These are phyloP conservation scores for Paraconiothyrium brasiliense DNA, from an alignment of 2,329 filamentous ascomycete genomes.

Conservation along the genomic window DNA sequence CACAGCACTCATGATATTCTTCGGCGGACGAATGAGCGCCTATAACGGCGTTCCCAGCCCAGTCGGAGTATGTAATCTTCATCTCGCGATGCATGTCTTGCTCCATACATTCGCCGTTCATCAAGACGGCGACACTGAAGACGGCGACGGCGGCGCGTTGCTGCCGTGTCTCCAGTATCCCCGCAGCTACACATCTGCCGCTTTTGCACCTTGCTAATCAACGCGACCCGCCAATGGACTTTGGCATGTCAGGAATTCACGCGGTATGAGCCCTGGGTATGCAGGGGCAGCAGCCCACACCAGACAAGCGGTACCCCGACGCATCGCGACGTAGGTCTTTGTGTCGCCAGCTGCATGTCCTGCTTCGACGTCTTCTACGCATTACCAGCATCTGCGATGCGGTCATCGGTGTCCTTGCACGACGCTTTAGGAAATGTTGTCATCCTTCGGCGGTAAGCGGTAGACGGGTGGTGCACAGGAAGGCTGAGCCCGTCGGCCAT, in stretches of 20 bases:
- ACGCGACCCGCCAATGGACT: conserved; percentile 29
- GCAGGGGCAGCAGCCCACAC: conserved; percentile 26
- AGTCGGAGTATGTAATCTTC: conserved; percentile 22
- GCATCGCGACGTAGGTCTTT: conserved; percentile 16
- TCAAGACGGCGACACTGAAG: conserved; percentile 2
- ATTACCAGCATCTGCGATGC: conserved; percentile 13
- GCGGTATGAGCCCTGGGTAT: conserved; percentile 23
- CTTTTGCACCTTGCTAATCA: conserved; percentile 26
- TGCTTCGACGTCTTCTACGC: conserved; percentile 5
- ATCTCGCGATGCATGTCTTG: conserved; percentile 15
- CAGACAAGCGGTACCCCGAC: conserved; percentile 17
- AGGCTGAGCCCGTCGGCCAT: conserved; percentile 40
- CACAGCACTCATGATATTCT: conserved; percentile 30
- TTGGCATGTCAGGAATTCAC: conserved; percentile 18
- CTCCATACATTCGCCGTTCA: conserved; percentile 12
- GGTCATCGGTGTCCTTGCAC: conserved; percentile 14
- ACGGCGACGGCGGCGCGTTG: neutral
- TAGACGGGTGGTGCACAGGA: conserved; percentile 34
- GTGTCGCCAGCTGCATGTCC: conserved; percentile 13
- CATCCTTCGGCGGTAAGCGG: conserved; percentile 40
- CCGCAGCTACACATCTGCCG: conserved; percentile 33
- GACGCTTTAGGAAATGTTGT: conserved; percentile 21
- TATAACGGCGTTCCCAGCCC: conserved; percentile 20
- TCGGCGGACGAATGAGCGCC: conserved; percentile 34
- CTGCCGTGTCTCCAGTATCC: conserved; percentile 5